Evolutionary conservation across 1,284 basidiomycete species (phyloP), one percentile per base, ranked within the genome.

Genomic region (Fistulina hepatica): DNA sequence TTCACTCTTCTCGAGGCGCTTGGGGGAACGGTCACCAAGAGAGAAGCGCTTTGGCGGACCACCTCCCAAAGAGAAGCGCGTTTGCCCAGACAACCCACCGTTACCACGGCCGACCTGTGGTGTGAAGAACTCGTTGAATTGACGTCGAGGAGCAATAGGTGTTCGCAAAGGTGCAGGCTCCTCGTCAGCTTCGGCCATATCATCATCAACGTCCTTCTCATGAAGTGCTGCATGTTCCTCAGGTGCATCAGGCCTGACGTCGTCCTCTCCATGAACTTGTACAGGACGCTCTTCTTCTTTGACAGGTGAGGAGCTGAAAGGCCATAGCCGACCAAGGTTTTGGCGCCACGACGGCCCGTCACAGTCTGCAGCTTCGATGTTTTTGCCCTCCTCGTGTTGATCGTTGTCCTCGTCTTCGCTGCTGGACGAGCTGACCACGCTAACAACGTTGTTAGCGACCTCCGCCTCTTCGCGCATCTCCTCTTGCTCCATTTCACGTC

Each of bases 401-500:
- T 15, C 3, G 12, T 16, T 12, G 19, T 30, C 24, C 5, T 36
- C 31, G 12, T 15, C 33, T 21, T 27, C 19, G 21, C 34, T 25
- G 12, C 34, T 9, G 11, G 37, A 36, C 11, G 48, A 24, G 15
- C 44, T 48, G 8, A 53, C 54, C 27, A 59, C 59, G 34, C 56
- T 55, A 19, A 54, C 54, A 24, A 57, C 56, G n/a, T 63, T 46
- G 10, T 64, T 63, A 43, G 61, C 61, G 51, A 61, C 57, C 37
- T 64, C 62, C 35, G 63, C 58, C 25, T 64, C 59, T 25, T 62
- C 60, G 37, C 67, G 63, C 34, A 61, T 57, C 34, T 61, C 55
- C 44, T 68, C 63, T 40, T 54, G 57, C 36, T 69, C 69, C 2
- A 57, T 55, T 28, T 56, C 54, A 5, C 45, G 48, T 20, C 44